Conservation (phyloP, 164 flowering plant genomes). For the Liriodendron chinense region DNA sequence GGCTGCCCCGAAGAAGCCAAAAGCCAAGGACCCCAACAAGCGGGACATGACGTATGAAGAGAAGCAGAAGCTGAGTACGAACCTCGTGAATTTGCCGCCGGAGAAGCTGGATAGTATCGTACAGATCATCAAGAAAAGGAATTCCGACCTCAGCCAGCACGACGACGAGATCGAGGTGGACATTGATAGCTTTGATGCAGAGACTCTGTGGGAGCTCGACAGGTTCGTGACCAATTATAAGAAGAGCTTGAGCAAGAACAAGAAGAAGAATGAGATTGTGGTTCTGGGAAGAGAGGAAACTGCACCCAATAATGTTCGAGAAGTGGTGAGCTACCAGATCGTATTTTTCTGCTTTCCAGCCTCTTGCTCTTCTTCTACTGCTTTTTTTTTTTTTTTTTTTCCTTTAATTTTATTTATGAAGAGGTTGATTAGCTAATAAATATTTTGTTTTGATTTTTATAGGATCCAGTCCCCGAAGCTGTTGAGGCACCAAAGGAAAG, state of each 20-base stretch:
- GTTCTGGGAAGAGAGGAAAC: conserved; percentile 34
- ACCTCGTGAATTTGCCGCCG: conserved; percentile 65
- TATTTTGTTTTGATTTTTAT: conserved; percentile 1
- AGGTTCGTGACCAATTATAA: conserved; percentile 66
- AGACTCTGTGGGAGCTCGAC: conserved; percentile 92
- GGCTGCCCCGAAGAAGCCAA: conserved; percentile 57
- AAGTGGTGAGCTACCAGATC: conserved; percentile 24
- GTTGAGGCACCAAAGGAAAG: conserved; percentile 28
- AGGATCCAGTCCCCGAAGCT: conserved; percentile 31
- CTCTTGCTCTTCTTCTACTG: background rate
- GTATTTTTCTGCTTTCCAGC: background rate
- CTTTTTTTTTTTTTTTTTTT: background rate
- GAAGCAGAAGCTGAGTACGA: conserved; percentile 72
- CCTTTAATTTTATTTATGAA: background rate
- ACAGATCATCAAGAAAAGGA: conserved; percentile 78
- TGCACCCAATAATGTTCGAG: conserved; percentile 16
- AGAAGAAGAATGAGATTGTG: conserved; percentile 53
- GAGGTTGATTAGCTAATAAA: background rate
- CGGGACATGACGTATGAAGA: conserved; percentile 85
- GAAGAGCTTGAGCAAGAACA: conserved; percentile 60
- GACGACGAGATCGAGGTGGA: conserved; percentile 93
- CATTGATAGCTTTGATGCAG: conserved; percentile 75
- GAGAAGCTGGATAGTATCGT: conserved; percentile 77
- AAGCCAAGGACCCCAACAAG: conserved; percentile 50
- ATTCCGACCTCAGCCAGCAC: conserved; percentile 53